A percentile compares a stretch with the other conserved stretches of the same genome.
Evolutionary conservation across 108 stramenopile species (phyloP).

Genomic region (Nannochloropsis oceanica): DNA sequence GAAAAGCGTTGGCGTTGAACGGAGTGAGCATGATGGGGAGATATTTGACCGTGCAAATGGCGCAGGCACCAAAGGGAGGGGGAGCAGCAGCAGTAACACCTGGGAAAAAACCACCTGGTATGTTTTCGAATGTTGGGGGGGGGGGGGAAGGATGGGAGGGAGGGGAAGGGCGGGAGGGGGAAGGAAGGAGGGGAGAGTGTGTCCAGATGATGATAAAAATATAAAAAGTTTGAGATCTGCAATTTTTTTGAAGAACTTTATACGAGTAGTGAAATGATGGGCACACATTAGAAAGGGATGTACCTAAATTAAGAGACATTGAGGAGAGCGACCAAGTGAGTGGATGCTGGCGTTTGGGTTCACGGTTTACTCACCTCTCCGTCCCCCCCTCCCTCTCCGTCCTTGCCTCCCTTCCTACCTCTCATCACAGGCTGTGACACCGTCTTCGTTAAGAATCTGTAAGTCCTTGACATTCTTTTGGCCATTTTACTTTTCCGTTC

Average conservation of each 20-base stretch:
- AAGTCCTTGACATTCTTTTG: not conserved
- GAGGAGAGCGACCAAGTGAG: not conserved
- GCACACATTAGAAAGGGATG: not conserved
- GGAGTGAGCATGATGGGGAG: constrained; percentile 55
- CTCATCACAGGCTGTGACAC: constrained; percentile 51
- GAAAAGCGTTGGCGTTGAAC: constrained; percentile 49
- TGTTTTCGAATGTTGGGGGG: not conserved
- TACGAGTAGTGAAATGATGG: not conserved
- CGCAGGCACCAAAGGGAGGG: constrained; percentile 41
- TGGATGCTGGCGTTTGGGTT: too few species aligned
- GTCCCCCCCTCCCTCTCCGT: not conserved
- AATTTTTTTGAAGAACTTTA: not conserved
- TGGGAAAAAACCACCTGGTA: not conserved
- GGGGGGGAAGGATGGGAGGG: too few species aligned
- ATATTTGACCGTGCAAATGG: constrained; percentile 56
- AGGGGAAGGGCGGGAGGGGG: not conserved
- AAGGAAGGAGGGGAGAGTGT: not conserved
- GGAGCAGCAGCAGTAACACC: not conserved
- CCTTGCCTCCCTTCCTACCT: not conserved
- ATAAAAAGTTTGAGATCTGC: not conserved
- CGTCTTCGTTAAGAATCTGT: constrained; percentile 70
- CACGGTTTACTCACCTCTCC: too few species aligned
- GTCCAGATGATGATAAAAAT: not conserved
- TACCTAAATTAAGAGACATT: not conserved
- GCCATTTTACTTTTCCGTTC: not conserved